phyloP scores from a whole-genome alignment of 225 moss, liverwort and hornwort genomes.

The Pseudisothecium myosuroides region DNA sequence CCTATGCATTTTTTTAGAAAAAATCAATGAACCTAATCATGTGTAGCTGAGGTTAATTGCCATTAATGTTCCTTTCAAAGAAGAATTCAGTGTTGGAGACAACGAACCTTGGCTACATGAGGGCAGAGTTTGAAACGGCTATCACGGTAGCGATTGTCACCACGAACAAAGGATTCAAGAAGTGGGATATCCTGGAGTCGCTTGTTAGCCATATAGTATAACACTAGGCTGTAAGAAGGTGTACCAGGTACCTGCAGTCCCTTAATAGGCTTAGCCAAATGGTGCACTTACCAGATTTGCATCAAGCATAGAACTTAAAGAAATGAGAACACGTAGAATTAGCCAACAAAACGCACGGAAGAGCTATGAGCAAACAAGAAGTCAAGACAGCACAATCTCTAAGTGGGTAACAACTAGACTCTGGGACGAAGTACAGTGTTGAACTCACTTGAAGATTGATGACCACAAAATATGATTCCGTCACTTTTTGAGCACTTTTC shows the following conservation, averaged over 20 bases:
- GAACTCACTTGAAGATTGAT: constrained; percentile 81
- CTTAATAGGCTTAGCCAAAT: neutral
- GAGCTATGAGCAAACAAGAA: neutral
- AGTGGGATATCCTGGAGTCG: constrained; percentile 66
- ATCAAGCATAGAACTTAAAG: neutral
- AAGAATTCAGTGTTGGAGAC: neutral
- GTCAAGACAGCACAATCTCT: neutral
- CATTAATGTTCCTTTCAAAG: neutral
- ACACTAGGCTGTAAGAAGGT: constrained; percentile 51
- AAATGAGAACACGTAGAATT: neutral
- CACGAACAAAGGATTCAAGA: constrained; percentile 67
- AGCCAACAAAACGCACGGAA: neutral
- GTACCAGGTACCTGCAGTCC: constrained; percentile 70
- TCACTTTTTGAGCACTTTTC: constrained; percentile 28
- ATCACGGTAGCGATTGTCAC: constrained; percentile 63
- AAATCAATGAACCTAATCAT: neutral
- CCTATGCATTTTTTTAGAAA: neutral
- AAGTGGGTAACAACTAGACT: neutral
- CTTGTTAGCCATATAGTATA: constrained; percentile 75
- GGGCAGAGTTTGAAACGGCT: constrained; percentile 90
- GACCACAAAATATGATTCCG: constrained; percentile 70
- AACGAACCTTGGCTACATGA: constrained; percentile 75
- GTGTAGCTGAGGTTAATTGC: neutral
- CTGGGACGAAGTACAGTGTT: neutral
- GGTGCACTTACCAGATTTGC: neutral